Evolutionary conservation across 75 land plant species (phyloP), one percentile per base, ranked within the genome.

Genomic region (Chamaecyparis obtusa): DNA sequence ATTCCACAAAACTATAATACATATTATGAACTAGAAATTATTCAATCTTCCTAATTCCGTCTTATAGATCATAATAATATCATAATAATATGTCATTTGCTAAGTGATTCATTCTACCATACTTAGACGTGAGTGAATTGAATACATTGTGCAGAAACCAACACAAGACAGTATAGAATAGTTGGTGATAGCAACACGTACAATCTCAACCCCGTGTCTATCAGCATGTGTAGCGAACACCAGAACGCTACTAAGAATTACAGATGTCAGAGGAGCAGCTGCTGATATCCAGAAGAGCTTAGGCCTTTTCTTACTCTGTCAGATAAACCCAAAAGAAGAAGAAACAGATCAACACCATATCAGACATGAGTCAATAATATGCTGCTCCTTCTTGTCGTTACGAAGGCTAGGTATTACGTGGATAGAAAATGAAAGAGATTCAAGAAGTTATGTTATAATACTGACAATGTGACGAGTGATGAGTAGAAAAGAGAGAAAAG

Each of bases 401-500:
- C 16, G 69, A 64, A 5, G 24, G n/a, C 15, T 46, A 49, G 17
- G n/a, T 51, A 51, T 51, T 1, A 21, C 19, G 19, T 19, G n/a
- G 39, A 49, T 14, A 49, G 6, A 46, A 21, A 64, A 27, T 7
- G 19, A 1, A 74, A 67, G 5, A 24, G 51, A 86, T 54, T n/a
- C 21, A 84, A 44, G n/a, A 83, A 85, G 16, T 8, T 55, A 44
- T 87, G 44, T 90, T 82, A 87, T 76, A 87, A 19, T 86, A 89
- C 57, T 88, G 86, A 95, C 97, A 82, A 94, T 83, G 82, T 86
- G 84, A 87, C 90, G 92, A 9, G 97, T 90, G 72, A 89, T 44
- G 48, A 96, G 89, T 36, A 97, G 93, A 83, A 96, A 92, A 81
- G 67, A 90, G 60, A 97, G 91, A 86, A 97, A 97, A 85, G 83